Percentiles rank a stretch among this genome's conserved stretches.
Evolutionary conservation across 2,329 filamentous ascomycete species (phyloP).

Genomic region (Ceratocystis lukuohia): DNA sequence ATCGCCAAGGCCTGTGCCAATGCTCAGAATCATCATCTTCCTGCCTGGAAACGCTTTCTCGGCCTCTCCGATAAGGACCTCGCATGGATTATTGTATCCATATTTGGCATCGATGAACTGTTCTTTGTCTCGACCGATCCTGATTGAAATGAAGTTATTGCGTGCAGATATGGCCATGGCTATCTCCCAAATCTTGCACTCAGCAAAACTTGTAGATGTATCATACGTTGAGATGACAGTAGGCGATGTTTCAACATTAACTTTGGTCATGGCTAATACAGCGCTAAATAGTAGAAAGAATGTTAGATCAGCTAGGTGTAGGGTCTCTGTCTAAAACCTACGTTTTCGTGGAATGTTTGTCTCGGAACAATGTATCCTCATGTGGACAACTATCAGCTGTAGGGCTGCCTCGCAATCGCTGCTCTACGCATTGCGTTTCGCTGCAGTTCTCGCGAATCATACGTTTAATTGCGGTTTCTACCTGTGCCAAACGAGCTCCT

Average conservation of each 20-base stretch:
- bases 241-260: too few species aligned
- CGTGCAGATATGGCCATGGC: constrained; percentile 25
- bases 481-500: too few species aligned
- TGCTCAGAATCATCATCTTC: constrained; percentile 21
- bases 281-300: rapidly evolving
- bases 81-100: constrained; percentile 26
- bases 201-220: constrained; percentile 19
- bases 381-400: too few species aligned
- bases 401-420: too few species aligned
- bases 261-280: too few species aligned
- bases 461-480: too few species aligned
- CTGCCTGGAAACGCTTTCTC: constrained; percentile 21
- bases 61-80: constrained; percentile 25
- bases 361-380: too few species aligned
- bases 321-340: too few species aligned
- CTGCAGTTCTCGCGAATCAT: rapidly evolving
- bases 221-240: constrained; percentile 20
- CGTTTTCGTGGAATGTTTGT: too few species aligned
- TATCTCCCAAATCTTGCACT: constrained; percentile 25
- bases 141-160: constrained; percentile 23
- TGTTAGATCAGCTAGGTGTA: too few species aligned
- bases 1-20: constrained; percentile 24
- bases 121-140: neutral
- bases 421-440: too few species aligned
- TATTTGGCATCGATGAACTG: constrained; percentile 26